Conservation (phyloP, 192 early-diverging fungal species). For the Lobosporangium transversale region DNA sequence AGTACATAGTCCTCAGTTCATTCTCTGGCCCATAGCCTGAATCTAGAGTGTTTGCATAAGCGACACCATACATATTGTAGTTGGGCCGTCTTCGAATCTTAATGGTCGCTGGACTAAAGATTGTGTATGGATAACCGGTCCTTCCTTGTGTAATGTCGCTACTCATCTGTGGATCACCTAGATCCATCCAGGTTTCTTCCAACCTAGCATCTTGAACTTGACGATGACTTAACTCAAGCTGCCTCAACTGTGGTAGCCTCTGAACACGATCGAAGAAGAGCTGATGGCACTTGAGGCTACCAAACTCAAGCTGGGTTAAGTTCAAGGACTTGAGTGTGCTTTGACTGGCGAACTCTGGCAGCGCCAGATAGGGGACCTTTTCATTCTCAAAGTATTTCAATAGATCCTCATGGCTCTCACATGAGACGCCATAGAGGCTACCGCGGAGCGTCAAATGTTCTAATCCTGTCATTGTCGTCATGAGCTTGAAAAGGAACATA, state of each 20-base stretch:
- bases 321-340: conserved; percentile 13
- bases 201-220: conserved; percentile 14
- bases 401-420: no score
- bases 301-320: conserved; percentile 8
- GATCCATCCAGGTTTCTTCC: conserved; percentile 17
- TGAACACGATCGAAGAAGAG: conserved; percentile 15
- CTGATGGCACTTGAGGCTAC: not conserved
- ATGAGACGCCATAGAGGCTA: not conserved
- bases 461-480: conserved; percentile 8
- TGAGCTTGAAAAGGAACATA: not conserved
- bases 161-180: not conserved
- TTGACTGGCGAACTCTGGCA: conserved; percentile 1
- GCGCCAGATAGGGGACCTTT: not conserved
- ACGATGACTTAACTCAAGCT: not conserved
- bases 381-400: not conserved
- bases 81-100: not conserved
- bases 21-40: not conserved
- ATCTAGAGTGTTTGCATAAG: not conserved
- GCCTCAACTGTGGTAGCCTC: conserved; percentile 1
- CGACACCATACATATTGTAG: not conserved
- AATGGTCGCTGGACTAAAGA: not conserved
- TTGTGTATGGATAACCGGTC: not conserved
- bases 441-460: conserved; percentile 9
- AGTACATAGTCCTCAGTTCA: not conserved
- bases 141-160: not conserved